Conservation (phyloP, 768 basidiomycete genomes). For the Suillus subaureus region DNA sequence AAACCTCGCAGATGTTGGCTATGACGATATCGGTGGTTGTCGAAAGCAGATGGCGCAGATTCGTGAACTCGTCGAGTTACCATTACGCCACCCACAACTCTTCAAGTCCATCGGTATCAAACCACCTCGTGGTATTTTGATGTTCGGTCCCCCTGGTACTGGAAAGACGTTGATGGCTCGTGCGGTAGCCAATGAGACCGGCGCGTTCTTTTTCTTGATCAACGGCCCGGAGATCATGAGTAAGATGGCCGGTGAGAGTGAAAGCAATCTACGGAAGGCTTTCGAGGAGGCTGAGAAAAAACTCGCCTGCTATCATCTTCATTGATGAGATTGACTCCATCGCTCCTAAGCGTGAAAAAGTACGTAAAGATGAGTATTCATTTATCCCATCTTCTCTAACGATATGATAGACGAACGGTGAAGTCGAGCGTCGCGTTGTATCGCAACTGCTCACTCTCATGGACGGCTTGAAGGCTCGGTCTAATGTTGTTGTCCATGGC, state of each 20-base stretch:
- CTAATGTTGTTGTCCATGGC: conserved; percentile 99
- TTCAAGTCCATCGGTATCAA: conserved; percentile 99
- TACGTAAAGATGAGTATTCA: conserved; percentile 30
- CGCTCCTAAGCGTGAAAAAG: conserved; percentile 99
- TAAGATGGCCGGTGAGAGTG: conserved; percentile 99
- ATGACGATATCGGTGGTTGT: conserved; percentile 99
- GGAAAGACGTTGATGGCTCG: conserved; percentile 99
- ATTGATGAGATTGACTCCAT: conserved; percentile 99
- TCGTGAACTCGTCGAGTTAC: conserved; percentile 97
- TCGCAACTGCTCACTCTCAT: conserved; percentile 98
- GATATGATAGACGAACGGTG: conserved; percentile 84
- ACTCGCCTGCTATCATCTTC: conserved; percentile 99
- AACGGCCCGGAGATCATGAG: conserved; percentile 99
- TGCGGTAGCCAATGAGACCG: conserved; percentile 99
- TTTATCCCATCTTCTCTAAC: conserved; percentile 14
- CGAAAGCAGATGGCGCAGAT: conserved; percentile 99
- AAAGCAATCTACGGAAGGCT: conserved; percentile 96
- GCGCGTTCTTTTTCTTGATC: conserved; percentile 99
- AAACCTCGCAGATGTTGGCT: conserved; percentile 95
- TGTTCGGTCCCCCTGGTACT: conserved; percentile 98
- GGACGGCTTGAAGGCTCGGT: conserved; percentile 98
- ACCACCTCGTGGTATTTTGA: conserved; percentile 96
- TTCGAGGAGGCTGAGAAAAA: conserved; percentile 99
- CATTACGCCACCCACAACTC: conserved; percentile 96
- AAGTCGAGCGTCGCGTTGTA: conserved; percentile 99